Evolutionary conservation across 2,329 filamentous ascomycete genomes (phyloP).

Genomic region (Botrytis aclada): DNA sequence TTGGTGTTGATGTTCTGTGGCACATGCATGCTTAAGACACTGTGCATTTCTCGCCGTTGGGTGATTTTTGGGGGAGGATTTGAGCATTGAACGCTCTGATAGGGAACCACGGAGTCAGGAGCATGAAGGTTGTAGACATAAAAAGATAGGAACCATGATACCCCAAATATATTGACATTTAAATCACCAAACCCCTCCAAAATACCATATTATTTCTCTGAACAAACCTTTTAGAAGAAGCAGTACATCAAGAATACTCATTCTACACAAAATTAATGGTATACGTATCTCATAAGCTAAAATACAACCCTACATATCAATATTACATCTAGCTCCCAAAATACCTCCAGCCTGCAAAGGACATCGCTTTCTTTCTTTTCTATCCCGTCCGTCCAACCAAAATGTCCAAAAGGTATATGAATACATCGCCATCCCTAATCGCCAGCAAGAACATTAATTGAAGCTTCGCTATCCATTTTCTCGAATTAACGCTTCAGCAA

Average conservation of each 20-base stretch:
- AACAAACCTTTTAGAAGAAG: not conserved
- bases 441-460: slow-evolving; percentile 4
- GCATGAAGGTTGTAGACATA: not conserved
- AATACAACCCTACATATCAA: not conserved
- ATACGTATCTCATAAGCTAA: slow-evolving; percentile 10
- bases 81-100: not conserved
- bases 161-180: not conserved
- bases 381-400: not conserved
- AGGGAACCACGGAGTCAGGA: not conserved
- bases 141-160: not conserved
- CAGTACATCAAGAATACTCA: not conserved
- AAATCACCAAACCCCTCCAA: not conserved
- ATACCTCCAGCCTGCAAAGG: not conserved
- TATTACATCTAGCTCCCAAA: slow-evolving; percentile 5
- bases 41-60: not conserved
- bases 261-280: not conserved
- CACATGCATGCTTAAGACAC: not conserved
- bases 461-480: not conserved
- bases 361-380: not conserved
- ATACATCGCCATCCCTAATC: not conserved
- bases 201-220: too few relatives aligned
- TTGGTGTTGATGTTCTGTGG: not conserved
- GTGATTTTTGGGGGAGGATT: rapidly evolving
- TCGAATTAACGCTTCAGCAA: slow-evolving; percentile 34
- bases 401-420: slow-evolving; percentile 6